Percentiles rank a stretch among this genome's conserved stretches.
These are phyloP conservation scores for cucumber (Cucumis sativus) DNA, from an alignment of 306 rosid genomes.

Conservation along the genomic window DNA sequence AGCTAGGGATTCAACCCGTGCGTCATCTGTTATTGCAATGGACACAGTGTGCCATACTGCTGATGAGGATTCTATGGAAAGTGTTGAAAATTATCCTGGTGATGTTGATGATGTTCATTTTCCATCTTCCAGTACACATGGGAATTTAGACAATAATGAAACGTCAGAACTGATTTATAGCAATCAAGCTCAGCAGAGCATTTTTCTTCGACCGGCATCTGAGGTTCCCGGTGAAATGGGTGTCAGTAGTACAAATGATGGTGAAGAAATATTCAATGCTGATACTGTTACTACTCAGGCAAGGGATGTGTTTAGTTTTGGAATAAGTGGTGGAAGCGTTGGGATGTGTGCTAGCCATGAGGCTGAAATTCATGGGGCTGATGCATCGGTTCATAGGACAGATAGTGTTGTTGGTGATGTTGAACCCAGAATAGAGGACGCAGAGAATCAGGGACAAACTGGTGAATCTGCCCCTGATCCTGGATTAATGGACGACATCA, in stretches of 20 bases:
- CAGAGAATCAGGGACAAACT: conserved; percentile 93
- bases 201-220: conserved; percentile 59
- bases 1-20: conserved; percentile 77
- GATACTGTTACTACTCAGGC: conserved; percentile 86
- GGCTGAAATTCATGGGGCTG: conserved; percentile 96
- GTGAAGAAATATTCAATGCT: conserved; percentile 82
- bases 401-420: conserved; percentile 92
- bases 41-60: conserved; percentile 72
- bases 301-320: conserved; percentile 84
- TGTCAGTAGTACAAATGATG: conserved; percentile 83
- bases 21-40: conserved; percentile 99
- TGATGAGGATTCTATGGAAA: conserved; percentile 89
- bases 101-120: conserved; percentile 85
- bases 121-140: conserved; percentile 82
- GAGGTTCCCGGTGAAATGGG: conserved; percentile 79
- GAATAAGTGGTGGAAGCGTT: conserved; percentile 95
- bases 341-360: conserved; percentile 99
- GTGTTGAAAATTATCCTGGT: conserved; percentile 90
- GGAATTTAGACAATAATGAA: conserved; percentile 83
- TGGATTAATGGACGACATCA: conserved; percentile 80
- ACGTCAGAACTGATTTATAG: conserved; percentile 80
- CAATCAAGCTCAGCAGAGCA: conserved; percentile 85
- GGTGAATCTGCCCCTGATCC: conserved; percentile 91
- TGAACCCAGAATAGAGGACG: conserved; percentile 83
- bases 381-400: conserved; percentile 83